phyloP scores from a whole-genome alignment of 139 green algal species.

The Coelastrella sp. region DNA sequence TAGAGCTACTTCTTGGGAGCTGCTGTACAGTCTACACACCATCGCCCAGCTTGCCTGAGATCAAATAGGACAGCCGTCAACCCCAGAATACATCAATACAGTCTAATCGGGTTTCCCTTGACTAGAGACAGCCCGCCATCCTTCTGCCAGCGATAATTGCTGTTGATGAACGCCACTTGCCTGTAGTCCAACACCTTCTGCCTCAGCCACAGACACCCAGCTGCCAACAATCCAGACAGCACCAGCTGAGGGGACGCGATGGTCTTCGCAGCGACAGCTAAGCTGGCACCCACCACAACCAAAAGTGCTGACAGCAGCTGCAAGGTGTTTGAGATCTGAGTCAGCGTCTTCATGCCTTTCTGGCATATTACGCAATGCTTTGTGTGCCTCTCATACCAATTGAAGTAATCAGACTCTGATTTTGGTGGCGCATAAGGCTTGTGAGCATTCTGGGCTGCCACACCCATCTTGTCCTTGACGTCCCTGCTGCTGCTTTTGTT shows the following conservation, averaged over 20 bases:
- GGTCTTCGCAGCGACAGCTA: constrained; percentile 31
- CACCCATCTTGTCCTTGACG: background rate
- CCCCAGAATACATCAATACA: background rate
- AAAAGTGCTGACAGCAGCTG: constrained; percentile 20
- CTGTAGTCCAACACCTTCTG: constrained; percentile 17
- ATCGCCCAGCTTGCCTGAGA: background rate
- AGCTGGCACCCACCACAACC: background rate
- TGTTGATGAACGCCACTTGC: constrained; percentile 32
- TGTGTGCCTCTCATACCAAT: constrained; percentile 45
- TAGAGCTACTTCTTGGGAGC: too few relatives aligned
- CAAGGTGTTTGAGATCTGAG: constrained; percentile 15
- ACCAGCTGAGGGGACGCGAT: background rate
- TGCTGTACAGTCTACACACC: too few relatives aligned
- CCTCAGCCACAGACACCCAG: constrained; percentile 8
- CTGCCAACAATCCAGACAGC: constrained; percentile 2
- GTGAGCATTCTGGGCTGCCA: background rate
- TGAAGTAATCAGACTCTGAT: background rate
- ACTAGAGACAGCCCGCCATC: constrained; percentile 42
- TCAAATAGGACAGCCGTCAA: too few relatives aligned
- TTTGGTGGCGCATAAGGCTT: background rate
- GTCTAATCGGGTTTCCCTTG: constrained; percentile 38
- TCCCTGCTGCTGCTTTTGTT: background rate
- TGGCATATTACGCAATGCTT: constrained; percentile 48
- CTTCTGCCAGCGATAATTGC: constrained; percentile 13
- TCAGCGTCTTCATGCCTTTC: constrained; percentile 30